Base-by-base conservation (phyloP, 192 early-diverging fungal species). In the Backusella psychrophila region DNA sequence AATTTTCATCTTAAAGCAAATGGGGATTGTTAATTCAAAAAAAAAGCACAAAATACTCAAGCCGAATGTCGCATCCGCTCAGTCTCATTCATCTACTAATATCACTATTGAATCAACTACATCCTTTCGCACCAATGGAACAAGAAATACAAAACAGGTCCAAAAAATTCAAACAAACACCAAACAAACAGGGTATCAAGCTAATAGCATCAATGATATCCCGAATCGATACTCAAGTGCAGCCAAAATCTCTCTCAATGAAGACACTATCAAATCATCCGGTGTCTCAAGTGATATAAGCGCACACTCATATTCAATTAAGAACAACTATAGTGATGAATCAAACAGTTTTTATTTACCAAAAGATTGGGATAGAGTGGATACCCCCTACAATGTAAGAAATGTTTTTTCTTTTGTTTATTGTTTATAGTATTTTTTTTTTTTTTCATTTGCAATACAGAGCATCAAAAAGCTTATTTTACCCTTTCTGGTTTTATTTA, bases 261-360 rank as follows among this genome's bases (percentile, higher is more conserved):
- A 63, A 63, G 56, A 29, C 56, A 63, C 9, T 29, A 26, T 63
- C 12, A 29, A 63, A 63, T 26, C 56, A 29, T 26, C 56, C 11
- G 56, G 56, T 29, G 1, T 63, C 2, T 63, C 56, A 63, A 63
- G 23, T 29, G 23, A 63, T 12, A 63, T 63, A 29, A 63, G 56
- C 4, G 12, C 56, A 12, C 56, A 26, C 12, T 63, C 56, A 63
- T 63, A 63, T 29, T 63, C 56, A 23, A 26, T 26, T 8, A 63
- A 63, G 56, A 63, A 63, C 26, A 23, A 29, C 12, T 63, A 29
- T 29, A 63, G 56, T 63, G 56, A 63, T 3, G 56, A 9, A 33
- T 75, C 74, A 15, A 49, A 75, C 15, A 75, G 74, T 31, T 75
- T 66, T 34, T 75, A 41, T 26, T 33, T 75, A 31, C 74, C 74